Evolutionary conservation across 2,329 filamentous ascomycete species (phyloP), one percentile per base, ranked within the genome.

Genomic region (Cephalotrichum gorgonifer): DNA sequence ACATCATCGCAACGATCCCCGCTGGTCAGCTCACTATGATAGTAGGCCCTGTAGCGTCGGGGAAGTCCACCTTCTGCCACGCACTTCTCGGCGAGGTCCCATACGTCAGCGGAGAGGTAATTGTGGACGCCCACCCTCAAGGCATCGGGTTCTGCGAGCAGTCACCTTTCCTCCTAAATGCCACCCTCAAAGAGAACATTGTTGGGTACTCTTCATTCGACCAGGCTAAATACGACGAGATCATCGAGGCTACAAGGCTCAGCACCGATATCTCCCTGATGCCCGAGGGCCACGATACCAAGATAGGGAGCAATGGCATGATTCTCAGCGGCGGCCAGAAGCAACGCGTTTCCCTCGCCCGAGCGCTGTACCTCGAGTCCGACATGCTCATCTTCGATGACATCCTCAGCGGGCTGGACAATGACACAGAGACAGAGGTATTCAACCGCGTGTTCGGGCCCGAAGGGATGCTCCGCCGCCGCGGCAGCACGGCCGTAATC

Each of bases 301-400:
- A 60, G 4, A 55, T 73, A 42, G 70, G 70, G 5, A 66, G 62
- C 43, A 63, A 64, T 17, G 69, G 68, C 0, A 63, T 71, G n/a
- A 64, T 62, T 17, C 52, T 72, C 1, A 69, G 65, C 11, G 70
- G 70, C 1, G 70, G 70, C 0, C 69, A 73, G 51, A 58, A 58
- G 42, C 61, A 67, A 3, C 59, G 66, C 2, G 55, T 65, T 0
- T 57, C 57, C 17, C 57, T 75, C 2, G 72, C 73, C 0, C 61
- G 73, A 0, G 72, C 73, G 0, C 52, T 75, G 0, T 76, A 72
- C 53, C 61, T 65, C 1, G 56, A 61, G 11, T 57, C 60, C 6
- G 51, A 64, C 0, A 54, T 69, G 12, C 55, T 73, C 27, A 52
- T 76, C 1, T 56, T 75, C 6, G 73, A 76, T 51, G 72, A 76